These are phyloP conservation scores for Moricandia moricandioides DNA, from an alignment of 345 rosid genomes.

Conservation along the genomic window DNA sequence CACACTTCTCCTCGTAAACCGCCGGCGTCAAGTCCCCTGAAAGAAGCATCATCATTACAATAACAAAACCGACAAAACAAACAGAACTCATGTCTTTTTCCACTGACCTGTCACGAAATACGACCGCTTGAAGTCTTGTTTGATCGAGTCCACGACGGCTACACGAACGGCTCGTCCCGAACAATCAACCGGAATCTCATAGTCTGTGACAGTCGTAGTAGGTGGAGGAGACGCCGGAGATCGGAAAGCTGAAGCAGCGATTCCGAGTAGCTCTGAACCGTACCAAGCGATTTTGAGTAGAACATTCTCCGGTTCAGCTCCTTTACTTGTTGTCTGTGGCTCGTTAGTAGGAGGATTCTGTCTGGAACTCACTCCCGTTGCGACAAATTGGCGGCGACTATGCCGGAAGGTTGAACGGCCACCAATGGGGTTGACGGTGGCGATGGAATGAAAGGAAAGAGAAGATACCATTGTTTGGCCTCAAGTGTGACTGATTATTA, in stretches of 20 bases:
- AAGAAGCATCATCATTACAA: not conserved
- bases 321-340: constrained; percentile 35
- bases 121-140: constrained; percentile 69
- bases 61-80: not conserved
- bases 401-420: constrained; percentile 11
- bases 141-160: constrained; percentile 55
- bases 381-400: not conserved
- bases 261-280: constrained; percentile 87
- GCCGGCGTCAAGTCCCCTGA: constrained; percentile 69
- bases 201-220: not conserved
- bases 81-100: not conserved
- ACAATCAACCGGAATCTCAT: constrained; percentile 43
- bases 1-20: constrained; percentile 85
- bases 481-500: not conserved
- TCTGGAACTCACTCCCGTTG: constrained; percentile 21
- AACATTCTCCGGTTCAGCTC: constrained; percentile 57
- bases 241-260: constrained; percentile 76
- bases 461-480: constrained; percentile 45
- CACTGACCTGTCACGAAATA: constrained; percentile 80
- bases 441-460: constrained; percentile 36
- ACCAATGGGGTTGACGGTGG: constrained; percentile 16
- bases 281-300: constrained; percentile 89
- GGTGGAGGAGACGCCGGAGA: constrained; percentile 31
- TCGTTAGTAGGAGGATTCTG: constrained; percentile 42
- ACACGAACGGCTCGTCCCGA: constrained; percentile 59